A percentile compares a stretch with the other conserved stretches of the same genome.
These are phyloP conservation scores for Cyberlindnera lachancei DNA, from an alignment of 805 yeast species.

Conservation along the genomic window DNA sequence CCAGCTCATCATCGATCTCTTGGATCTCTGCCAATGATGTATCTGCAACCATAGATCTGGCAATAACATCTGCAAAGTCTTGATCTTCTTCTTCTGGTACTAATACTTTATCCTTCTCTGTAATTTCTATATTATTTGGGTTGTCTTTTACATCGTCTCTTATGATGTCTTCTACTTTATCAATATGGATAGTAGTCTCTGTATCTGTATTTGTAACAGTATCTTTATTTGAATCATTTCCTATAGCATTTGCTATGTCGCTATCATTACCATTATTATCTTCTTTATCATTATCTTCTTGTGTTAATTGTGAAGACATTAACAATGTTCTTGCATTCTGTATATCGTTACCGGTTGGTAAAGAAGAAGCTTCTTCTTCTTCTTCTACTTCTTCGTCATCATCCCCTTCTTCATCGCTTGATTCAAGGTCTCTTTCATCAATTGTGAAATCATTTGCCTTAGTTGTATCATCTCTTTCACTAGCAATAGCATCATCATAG, in stretches of 20 bases:
- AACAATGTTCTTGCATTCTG: conserved; percentile 13
- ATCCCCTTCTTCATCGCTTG: conserved; percentile 4
- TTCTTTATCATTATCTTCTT: background rate
- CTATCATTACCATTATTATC: background rate
- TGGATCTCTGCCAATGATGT: conserved; percentile 4
- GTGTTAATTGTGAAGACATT: conserved; percentile 4
- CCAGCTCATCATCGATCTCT: conserved; percentile 21
- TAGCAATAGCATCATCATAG: no score
- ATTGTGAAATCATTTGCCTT: conserved; percentile 12
- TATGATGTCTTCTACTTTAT: background rate
- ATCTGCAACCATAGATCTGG: conserved; percentile 3
- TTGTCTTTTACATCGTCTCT: background rate
- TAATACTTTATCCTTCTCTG: conserved; percentile 5
- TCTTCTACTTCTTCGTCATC: conserved; percentile 4
- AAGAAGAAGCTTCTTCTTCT: background rate
- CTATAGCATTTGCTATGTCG: no score
- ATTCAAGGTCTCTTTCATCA: background rate
- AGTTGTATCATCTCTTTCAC: conserved; percentile 10
- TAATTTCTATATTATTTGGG: background rate
- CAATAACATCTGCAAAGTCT: no score
- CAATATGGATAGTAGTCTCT: no score
- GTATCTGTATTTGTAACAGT: no score
- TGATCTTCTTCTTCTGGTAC: conserved; percentile 1
- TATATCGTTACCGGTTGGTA: conserved; percentile 9
- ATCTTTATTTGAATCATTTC: no score